Evolutionary conservation across 768 basidiomycete species (phyloP).

Genomic region (Russula abietina): DNA sequence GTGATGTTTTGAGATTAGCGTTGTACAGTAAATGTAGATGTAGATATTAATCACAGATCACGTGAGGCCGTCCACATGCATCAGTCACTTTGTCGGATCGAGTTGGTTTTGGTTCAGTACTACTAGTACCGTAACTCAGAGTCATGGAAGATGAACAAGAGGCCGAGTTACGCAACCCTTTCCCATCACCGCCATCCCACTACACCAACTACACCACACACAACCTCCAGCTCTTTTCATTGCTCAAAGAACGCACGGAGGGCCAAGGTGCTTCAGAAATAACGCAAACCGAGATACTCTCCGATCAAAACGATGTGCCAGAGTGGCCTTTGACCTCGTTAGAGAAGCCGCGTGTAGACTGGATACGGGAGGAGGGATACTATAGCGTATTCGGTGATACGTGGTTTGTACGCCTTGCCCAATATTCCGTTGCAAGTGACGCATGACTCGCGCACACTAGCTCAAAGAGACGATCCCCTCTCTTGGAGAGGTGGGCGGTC

Average conservation of each 20-base stretch:
- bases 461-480: constrained; percentile 80
- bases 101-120: too few relatives aligned
- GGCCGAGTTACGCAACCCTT: constrained; percentile 75
- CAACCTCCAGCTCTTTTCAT: constrained; percentile 61
- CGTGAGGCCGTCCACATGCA: too few relatives aligned
- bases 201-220: constrained; percentile 70
- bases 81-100: too few relatives aligned
- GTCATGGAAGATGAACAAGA: constrained; percentile 64
- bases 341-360: constrained; percentile 83
- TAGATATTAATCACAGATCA: too few relatives aligned
- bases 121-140: too few relatives aligned
- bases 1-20: too few relatives aligned
- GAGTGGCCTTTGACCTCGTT: constrained; percentile 71
- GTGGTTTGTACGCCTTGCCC: constrained; percentile 66
- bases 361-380: constrained; percentile 80
- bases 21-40: too few relatives aligned
- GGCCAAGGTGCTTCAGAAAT: constrained; percentile 33
- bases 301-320: constrained; percentile 69
- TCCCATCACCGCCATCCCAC: constrained; percentile 84
- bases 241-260: constrained; percentile 51
- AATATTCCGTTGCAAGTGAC: not conserved
- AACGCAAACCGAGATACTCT: constrained; percentile 57
- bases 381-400: constrained; percentile 83
- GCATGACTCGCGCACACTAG: constrained; percentile 34
- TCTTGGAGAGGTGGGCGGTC: constrained; percentile 72